Base-by-base conservation (phyloP, 192 early-diverging fungal species). In the Linnemannia exigua region DNA sequence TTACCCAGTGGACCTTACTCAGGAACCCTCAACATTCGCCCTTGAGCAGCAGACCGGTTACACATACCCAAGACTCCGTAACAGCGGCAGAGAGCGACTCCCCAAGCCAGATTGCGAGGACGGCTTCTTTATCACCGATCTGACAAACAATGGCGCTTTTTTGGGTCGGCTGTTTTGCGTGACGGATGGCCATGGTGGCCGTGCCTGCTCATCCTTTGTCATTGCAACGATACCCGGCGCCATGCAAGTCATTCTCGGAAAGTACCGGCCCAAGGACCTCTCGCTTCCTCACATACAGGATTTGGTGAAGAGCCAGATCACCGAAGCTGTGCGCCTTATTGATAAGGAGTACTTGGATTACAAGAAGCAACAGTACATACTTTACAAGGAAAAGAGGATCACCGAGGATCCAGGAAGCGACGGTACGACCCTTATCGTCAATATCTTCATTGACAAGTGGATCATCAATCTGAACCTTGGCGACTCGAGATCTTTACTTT, bases 151-250 rank as follows among this genome's bases (percentile, higher is more conserved):
- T 61, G 81, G 78, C 37, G 74, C 61, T 0, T 84, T 75, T 31
- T 48, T 89, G 16, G 89, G 89, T 4, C 83, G 92, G 61, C 72
- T 91, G 33, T 93, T 91, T 75, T 89, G 89, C 33, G 79, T 93
- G 28, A 90, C 92, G 11, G 92, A 93, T 74, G 92, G 92, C 1
- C 92, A 93, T 70, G 92, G 92, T 52, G 92, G 92, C 16, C 81
- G 88, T 9, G 90, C 88, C 5, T 93, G 92, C 38, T 89, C 92
- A 5, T 84, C 87, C 22, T 93, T 87, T 75, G 90, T 93, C 78
- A 88, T 90, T 8, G 70, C 77, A 52, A 81, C 88, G 4, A 81
- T 91, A 76, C 91, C 92, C 1, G 63, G 67, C 11, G 88, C 88
- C 15, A 72, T 93, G 15, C 87, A 93, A 36, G 79, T 84, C n/a